Percentiles rank a stretch among this genome's conserved stretches.
These are phyloP conservation scores for Talaromyces pinophilus DNA, from an alignment of 2,329 filamentous ascomycete genomes.

Conservation along the genomic window DNA sequence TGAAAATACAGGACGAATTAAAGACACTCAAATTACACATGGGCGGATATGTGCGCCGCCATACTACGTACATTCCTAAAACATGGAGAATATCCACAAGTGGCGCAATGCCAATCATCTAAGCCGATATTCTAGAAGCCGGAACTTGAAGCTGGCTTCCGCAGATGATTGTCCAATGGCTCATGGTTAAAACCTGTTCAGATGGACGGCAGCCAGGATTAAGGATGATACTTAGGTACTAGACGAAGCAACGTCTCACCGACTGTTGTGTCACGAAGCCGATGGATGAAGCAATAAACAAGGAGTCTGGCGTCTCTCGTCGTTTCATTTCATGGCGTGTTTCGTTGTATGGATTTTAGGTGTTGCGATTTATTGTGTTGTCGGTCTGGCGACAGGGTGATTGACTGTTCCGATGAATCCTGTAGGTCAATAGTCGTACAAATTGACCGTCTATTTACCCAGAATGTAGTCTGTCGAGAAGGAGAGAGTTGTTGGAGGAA, in stretches of 20 bases:
- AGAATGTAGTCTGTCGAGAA: not conserved
- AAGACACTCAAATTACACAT: not conserved
- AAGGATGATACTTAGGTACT: not conserved
- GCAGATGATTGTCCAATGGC: not conserved
- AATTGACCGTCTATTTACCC: not conserved
- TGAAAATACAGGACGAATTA: not conserved
- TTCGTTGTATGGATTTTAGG: not conserved
- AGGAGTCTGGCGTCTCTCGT: not conserved
- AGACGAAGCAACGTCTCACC: conserved; percentile 14
- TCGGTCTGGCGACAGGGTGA: not conserved
- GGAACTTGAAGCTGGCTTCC: conserved; percentile 2
- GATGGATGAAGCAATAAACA: not conserved
- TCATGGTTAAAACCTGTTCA: not conserved
- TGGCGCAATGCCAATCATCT: not conserved
- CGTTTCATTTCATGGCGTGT: not conserved
- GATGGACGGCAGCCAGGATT: not conserved
- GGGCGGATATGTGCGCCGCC: not conserved
- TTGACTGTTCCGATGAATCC: not conserved
- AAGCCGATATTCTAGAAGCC: not conserved
- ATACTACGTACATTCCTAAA: not conserved
- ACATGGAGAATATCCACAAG: not conserved
- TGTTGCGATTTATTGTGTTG: not conserved
- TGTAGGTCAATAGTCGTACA: not conserved
- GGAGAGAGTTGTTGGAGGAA: not conserved
- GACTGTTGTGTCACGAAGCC: not conserved